Percentiles rank a stretch among this genome's conserved stretches.
These are phyloP conservation scores for Bisporella sp. DNA, from an alignment of 2,329 filamentous ascomycete species.

Conservation along the genomic window DNA sequence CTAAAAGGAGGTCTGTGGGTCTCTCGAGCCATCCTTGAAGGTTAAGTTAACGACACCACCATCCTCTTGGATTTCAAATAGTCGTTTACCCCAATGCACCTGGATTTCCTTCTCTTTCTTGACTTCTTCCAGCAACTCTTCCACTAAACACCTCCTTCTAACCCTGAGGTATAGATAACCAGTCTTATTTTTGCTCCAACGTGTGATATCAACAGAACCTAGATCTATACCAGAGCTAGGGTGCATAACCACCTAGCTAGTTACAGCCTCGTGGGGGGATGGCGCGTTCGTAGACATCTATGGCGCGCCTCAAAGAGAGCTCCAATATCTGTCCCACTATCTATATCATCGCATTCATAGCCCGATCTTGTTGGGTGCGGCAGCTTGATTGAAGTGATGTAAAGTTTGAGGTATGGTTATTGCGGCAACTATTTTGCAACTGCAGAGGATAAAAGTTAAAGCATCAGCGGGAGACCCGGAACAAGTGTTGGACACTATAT, in stretches of 20 bases:
- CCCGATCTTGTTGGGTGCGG: no score
- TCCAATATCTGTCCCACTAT: no score
- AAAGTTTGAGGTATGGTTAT: no score
- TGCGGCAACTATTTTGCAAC: no score
- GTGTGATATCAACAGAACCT: neutral
- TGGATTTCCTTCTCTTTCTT: neutral
- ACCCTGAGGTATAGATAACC: neutral
- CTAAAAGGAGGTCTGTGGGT: neutral
- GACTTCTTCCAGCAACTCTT: neutral
- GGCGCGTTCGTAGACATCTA: neutral
- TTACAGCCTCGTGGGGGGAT: neutral
- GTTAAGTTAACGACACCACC: neutral
- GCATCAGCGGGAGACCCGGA: no score
- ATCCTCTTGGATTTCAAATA: neutral
- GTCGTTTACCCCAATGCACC: neutral
- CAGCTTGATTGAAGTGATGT: no score
- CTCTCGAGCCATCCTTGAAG: neutral
- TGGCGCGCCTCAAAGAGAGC: no score
- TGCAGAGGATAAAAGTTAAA: no score
- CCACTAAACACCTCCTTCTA: neutral
- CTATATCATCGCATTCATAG: no score
- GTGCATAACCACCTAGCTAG: neutral
- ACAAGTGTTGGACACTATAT: no score
- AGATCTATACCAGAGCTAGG: neutral
- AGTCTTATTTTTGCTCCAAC: neutral